Percentiles rank a stretch among this genome's conserved stretches.
phyloP scores from a whole-genome alignment of 148 eudicot species.

The Silene conica region DNA sequence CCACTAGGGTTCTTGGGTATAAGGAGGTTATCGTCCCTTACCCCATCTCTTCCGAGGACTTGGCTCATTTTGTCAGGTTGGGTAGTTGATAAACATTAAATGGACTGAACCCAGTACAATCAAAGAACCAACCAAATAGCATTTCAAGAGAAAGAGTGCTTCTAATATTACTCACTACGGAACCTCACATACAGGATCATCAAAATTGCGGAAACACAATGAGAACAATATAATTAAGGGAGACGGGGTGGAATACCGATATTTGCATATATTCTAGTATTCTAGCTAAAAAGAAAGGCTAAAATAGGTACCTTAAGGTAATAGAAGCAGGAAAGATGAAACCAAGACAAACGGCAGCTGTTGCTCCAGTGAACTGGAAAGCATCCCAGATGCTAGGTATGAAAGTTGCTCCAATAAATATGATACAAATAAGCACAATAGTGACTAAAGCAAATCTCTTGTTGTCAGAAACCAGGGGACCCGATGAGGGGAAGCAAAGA shows the following conservation, averaged over 20 bases:
- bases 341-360: constrained; percentile 56
- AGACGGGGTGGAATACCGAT: no score
- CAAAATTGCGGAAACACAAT: no score
- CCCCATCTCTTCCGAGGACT: no score
- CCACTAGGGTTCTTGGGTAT: no score
- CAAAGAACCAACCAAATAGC: neutral
- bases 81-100: neutral
- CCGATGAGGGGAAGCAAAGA: constrained; percentile 47
- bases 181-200: neutral
- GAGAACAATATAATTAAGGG: no score
- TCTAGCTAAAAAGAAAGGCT: neutral
- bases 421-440: constrained; percentile 34
- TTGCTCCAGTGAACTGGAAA: constrained; percentile 64
- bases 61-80: no score
- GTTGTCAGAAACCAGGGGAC: constrained; percentile 40
- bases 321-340: constrained; percentile 64
- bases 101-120: neutral
- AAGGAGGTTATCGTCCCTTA: no score
- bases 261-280: no score
- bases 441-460: constrained; percentile 43
- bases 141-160: neutral
- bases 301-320: constrained; percentile 36
- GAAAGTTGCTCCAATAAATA: constrained; percentile 51
- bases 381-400: constrained; percentile 69
- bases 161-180: neutral